A percentile compares a stretch with the other conserved stretches of the same genome.
These are phyloP conservation scores for Peterozyma toletana DNA, from an alignment of 805 yeast genomes.

Conservation along the genomic window DNA sequence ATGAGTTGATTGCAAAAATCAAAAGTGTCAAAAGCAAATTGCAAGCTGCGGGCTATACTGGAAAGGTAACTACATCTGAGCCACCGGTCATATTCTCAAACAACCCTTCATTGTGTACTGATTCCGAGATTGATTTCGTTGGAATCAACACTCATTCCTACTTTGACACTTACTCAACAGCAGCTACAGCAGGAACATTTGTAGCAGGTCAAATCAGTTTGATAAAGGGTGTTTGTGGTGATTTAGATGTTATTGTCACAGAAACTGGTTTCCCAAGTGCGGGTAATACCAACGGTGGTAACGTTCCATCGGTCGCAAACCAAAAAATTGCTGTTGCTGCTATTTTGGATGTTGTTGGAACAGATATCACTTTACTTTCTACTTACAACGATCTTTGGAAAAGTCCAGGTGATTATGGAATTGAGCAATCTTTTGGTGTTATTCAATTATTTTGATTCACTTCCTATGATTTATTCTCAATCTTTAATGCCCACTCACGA, in stretches of 20 bases:
- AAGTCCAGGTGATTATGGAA: constrained; percentile 70
- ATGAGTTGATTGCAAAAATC: constrained; percentile 61
- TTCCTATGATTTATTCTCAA: neutral
- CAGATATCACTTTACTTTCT: constrained; percentile 65
- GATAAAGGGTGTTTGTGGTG: constrained; percentile 49
- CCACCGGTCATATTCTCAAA: constrained; percentile 71
- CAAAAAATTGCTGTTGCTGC: constrained; percentile 63
- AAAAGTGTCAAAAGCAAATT: constrained; percentile 53
- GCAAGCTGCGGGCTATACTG: constrained; percentile 65
- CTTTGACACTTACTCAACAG: constrained; percentile 57
- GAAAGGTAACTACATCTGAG: constrained; percentile 77
- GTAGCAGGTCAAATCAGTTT: constrained; percentile 54
- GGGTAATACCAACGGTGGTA: constrained; percentile 66
- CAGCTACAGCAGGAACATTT: constrained; percentile 66
- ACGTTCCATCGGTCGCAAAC: constrained; percentile 64
- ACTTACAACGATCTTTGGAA: constrained; percentile 89
- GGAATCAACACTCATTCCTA: constrained; percentile 86
- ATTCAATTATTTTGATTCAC: constrained; percentile 23
- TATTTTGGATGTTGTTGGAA: constrained; percentile 50
- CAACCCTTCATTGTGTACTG: constrained; percentile 62
- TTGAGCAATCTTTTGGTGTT: constrained; percentile 85
- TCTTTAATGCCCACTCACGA: neutral
- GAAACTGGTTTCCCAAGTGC: constrained; percentile 88
- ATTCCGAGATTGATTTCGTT: constrained; percentile 68
- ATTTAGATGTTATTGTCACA: constrained; percentile 51